Base-by-base conservation (phyloP, 371 early-diverging fungal species). In the Parasitella parasitica region DNA sequence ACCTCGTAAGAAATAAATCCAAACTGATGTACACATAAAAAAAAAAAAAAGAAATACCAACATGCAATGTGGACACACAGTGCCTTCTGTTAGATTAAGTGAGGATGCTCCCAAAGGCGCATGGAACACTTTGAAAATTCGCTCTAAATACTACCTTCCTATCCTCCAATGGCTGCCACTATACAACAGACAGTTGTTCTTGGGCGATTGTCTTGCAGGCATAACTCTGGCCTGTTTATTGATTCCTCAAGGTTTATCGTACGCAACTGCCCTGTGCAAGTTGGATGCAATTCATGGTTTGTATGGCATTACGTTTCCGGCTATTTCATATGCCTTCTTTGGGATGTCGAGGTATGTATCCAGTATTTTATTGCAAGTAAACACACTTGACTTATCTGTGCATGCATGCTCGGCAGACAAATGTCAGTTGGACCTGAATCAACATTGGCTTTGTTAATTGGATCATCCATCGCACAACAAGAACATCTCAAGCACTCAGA, bases 371-470 rank as follows among this genome's bases (percentile, higher is more conserved):
- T 7, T 11, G 4, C 35, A 15, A 26, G 2, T 32, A 18, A 7
- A 11, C n/a, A 13, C 22, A 15, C n/a, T 30, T 30, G n/a, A 28
- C 2, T 57, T 20, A 41, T 57, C 27, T 46, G 24, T 46, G 20
- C 46, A 46, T 46, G 9, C 15, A 13, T 22, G 13, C 41, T 12
- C 2, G 20, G 20, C 61, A 86, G 83, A 50, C 97, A 97, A 77
- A 81, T 97, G 66, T 90, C 92, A 15, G 86, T 96, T 64, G 97
- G 97, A 1, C 97, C 97, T 9, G 97, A 95, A 74, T 94, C 98
- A 2, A 83, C 95, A 0, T 81, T 95, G 2, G 91, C 96, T 9
- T 89, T 96, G 60, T 78, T 97, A 26, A 88, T 92, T 0, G 98
- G 97, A 24, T 88, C 89, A 27, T 86, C 91, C 16, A 84, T 81